Conservation (phyloP, 2,329 filamentous ascomycete species). For the Fusarium sp. region DNA sequence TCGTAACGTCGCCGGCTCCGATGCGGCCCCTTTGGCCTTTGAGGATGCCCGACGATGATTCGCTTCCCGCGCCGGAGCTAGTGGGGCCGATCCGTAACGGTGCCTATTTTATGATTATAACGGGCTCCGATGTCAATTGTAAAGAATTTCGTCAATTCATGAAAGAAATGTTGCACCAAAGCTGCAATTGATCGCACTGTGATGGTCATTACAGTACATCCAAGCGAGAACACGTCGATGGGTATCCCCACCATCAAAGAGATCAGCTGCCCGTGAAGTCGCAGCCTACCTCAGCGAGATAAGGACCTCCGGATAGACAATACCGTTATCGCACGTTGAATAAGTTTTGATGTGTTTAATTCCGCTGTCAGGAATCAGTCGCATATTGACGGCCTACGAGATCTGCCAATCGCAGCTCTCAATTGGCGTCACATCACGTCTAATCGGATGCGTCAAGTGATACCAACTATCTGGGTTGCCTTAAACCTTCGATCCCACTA, state of each 20-base stretch:
- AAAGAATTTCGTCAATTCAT: neutral
- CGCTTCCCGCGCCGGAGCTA: constrained; percentile 9
- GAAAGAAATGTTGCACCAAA: neutral
- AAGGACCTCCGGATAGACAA: neutral
- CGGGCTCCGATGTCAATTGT: neutral
- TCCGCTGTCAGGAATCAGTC: constrained; percentile 19
- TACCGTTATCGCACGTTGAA: neutral
- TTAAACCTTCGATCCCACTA: constrained; percentile 22
- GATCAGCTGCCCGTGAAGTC: neutral
- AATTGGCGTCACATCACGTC: constrained; percentile 26
- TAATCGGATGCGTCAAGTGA: constrained; percentile 27
- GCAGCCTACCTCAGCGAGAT: constrained; percentile 1
- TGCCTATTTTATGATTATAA: neutral
- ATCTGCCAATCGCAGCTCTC: constrained; percentile 20
- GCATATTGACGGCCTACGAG: constrained; percentile 23
- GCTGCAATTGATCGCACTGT: neutral
- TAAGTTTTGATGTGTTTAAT: constrained; percentile 17
- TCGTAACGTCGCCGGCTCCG: constrained; percentile 7
- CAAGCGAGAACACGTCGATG: neutral
- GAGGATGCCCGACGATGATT: constrained; percentile 4
- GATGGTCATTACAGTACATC: neutral
- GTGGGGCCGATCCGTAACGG: constrained; percentile 28
- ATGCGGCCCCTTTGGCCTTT: neutral
- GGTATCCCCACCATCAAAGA: constrained; percentile 1
- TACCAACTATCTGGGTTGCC: constrained; percentile 19